phyloP scores from a whole-genome alignment of 805 yeast species.

The Saccharomycopsis fermentans region DNA sequence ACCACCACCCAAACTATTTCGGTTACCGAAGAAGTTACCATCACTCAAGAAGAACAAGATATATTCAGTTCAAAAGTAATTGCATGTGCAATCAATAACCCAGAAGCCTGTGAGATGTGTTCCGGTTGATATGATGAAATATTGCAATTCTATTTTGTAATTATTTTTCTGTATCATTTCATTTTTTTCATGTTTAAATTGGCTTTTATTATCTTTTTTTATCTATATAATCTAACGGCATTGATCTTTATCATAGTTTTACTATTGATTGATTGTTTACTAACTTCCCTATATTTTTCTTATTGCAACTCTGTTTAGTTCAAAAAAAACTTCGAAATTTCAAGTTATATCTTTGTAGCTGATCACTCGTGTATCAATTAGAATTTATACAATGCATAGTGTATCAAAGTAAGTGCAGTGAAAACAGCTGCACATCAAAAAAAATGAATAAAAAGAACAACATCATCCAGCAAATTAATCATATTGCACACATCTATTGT shows the following conservation, averaged over 20 bases:
- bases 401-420: no score
- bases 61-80: constrained; percentile 87
- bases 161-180: background rate
- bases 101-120: constrained; percentile 98
- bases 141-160: background rate
- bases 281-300: background rate
- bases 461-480: no score
- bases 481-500: no score
- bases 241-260: background rate
- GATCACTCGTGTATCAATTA: no score
- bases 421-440: no score
- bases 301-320: background rate
- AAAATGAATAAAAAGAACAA: no score
- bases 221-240: background rate
- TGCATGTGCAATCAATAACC: constrained; percentile 95
- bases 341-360: background rate
- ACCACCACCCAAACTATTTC: constrained; percentile 19
- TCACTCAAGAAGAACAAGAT: constrained; percentile 49
- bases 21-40: constrained; percentile 26
- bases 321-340: background rate
- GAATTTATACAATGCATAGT: no score
- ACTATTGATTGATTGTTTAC: background rate
- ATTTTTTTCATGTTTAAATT: background rate
- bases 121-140: constrained; percentile 52
- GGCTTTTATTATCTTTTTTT: background rate